Conservation (phyloP, 2,329 filamentous ascomycete genomes). For the Epichloe bromicola region DNA sequence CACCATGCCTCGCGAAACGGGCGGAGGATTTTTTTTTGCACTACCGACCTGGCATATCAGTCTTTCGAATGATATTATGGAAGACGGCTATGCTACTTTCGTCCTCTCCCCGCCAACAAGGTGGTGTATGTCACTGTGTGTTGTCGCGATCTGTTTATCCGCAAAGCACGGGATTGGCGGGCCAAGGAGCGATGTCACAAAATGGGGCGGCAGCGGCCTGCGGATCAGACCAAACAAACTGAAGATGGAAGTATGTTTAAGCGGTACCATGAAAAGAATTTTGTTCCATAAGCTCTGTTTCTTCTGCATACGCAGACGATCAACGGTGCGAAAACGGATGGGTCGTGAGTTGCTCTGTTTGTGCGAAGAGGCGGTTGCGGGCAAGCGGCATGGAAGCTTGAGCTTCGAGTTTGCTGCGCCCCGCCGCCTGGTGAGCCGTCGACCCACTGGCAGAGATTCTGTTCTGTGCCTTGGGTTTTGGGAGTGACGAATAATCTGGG, state of each 20-base stretch:
- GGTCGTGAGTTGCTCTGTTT: too few species aligned
- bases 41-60: neutral
- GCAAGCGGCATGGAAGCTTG: too few species aligned
- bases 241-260: too few species aligned
- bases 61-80: neutral
- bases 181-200: neutral
- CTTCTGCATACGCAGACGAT: too few species aligned
- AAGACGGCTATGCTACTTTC: neutral
- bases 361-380: too few species aligned
- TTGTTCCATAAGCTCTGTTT: too few species aligned
- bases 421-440: too few species aligned
- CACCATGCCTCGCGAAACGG: conserved; percentile 1
- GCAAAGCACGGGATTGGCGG: neutral
- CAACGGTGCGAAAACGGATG: too few species aligned
- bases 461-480: neutral
- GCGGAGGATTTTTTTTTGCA: neutral
- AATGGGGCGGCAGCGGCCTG: neutral
- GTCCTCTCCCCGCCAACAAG: neutral
- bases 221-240: too few species aligned
- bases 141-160: neutral
- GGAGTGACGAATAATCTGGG: conserved; percentile 5
- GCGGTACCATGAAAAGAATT: too few species aligned
- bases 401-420: too few species aligned
- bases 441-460: too few species aligned
- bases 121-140: neutral